Base-by-base conservation (phyloP, 2,329 filamentous ascomycete species). In the Phaeosphaeria sp. region DNA sequence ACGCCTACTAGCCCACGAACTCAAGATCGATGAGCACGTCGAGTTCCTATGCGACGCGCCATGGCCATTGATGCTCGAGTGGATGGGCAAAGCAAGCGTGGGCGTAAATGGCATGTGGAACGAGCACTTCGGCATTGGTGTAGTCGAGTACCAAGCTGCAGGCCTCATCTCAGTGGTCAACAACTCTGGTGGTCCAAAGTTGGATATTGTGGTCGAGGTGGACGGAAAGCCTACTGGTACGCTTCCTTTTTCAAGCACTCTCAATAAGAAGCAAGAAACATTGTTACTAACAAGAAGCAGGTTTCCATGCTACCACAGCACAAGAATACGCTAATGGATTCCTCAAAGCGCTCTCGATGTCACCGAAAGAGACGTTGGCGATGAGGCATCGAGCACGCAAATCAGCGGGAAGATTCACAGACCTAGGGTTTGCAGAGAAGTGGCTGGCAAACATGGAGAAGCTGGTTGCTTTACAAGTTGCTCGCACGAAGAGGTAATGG, bases 81-180 rank as follows among this genome's bases (percentile, higher is more conserved):
- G 91, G 86, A 82, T 98, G 59, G 82, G 87, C 52, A 87, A 83
- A 61, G 89, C 91, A 3, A 94, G 88, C 18, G 86, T 99, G 1
- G 95, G 95, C 49, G 93, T 96, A 27, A 99, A 99, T 69, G 92
- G 91, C 71, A 99, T 99, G 95, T 99, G 95, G 94, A 98, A 97
- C 75, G 95, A 99, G 80, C 95, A 99, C 77, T 99, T 99, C 75
- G 95, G 95, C 21, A 99, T 99, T 57, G 95, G 95, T 1, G 93
- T 98, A 17, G 95, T 99, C 42, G 95, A 99, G 81, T 99, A 98
- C 74, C 93, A 98, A 75, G 95, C 95, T 3, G 95, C 95, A 0
- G 95, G 95, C 1, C 82, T 99, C 56, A 93, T 99, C 56, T 89
- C 90, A 5, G 93, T 99, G 0, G 95, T 98, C 8, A 95, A 99